Percentiles rank a stretch among this genome's conserved stretches.
Conservation (phyloP, 1,284 basidiomycete species). For the Trichosporon sp. region DNA sequence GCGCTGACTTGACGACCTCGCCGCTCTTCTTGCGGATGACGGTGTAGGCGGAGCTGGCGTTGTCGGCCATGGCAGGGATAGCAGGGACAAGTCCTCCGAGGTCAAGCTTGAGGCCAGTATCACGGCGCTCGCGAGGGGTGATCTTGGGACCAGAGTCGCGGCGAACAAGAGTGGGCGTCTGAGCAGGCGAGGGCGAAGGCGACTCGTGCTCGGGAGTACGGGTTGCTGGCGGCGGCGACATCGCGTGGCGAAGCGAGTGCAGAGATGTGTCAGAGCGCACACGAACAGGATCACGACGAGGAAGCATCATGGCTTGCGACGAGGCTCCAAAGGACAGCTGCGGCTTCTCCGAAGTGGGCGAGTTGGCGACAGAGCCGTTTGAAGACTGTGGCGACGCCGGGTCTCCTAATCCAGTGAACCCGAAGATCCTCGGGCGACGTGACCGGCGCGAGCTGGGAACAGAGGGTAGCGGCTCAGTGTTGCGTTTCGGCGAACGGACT, state of each 20-base stretch:
- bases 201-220: conserved; percentile 7
- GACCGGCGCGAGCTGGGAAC: conserved; percentile 30
- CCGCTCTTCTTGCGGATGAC: conserved; percentile 81
- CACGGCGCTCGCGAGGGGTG: conserved; percentile 22
- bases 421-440: conserved; percentile 45
- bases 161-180: conserved; percentile 3
- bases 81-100: conserved; percentile 37
- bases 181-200: conserved; percentile 10
- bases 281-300: conserved; percentile 32
- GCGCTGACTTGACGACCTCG: conserved; percentile 82
- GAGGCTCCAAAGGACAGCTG: neutral
- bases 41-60: conserved; percentile 21
- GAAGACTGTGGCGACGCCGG: conserved; percentile 23
- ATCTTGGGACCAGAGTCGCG: conserved; percentile 12
- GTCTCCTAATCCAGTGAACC: conserved; percentile 44
- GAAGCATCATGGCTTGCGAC: conserved; percentile 10
- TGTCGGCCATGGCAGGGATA: conserved; percentile 11
- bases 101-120: conserved; percentile 48
- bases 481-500: conserved; percentile 41
- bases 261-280: conserved; percentile 34
- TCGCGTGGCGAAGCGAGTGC: conserved; percentile 18
- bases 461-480: conserved; percentile 29
- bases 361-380: conserved; percentile 24
- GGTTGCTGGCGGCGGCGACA: conserved; percentile 14
- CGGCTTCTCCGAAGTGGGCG: conserved; percentile 5